A percentile compares a stretch with the other conserved stretches of the same genome.
These are phyloP conservation scores for Colletotrichum sp. DNA, from an alignment of 2,329 filamentous ascomycete genomes.

Conservation along the genomic window DNA sequence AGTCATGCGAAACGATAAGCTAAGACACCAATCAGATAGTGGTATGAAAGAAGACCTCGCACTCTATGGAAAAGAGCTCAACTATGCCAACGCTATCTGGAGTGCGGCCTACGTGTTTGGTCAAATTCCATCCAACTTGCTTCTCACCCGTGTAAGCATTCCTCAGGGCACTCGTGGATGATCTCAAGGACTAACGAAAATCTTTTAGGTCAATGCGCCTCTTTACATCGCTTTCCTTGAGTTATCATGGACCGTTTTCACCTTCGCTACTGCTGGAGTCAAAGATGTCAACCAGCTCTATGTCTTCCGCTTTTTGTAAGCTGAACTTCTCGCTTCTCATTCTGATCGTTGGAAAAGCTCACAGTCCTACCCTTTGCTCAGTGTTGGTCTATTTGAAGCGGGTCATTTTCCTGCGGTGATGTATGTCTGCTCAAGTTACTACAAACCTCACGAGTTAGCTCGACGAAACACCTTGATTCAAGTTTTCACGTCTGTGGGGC, in stretches of 20 bases:
- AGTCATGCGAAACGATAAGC: background rate
- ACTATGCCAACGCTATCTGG: constrained; percentile 33
- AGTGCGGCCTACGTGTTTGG: constrained; percentile 34
- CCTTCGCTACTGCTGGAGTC: constrained; percentile 29
- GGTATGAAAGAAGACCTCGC: constrained; percentile 34
- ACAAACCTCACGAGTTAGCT: constrained; percentile 33
- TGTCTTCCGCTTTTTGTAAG: constrained; percentile 29
- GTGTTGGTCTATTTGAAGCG: constrained; percentile 32
- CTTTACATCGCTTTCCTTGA: constrained; percentile 28
- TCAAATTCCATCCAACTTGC: constrained; percentile 31
- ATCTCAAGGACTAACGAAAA: fast-evolving
- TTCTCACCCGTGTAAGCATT: constrained; percentile 25
- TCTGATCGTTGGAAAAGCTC: background rate
- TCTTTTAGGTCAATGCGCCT: constrained; percentile 24
- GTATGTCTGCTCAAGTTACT: constrained; percentile 33
- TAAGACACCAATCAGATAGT: constrained; percentile 22
- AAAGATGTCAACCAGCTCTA: constrained; percentile 28
- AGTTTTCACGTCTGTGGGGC: constrained; percentile 28
- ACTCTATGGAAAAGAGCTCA: constrained; percentile 34
- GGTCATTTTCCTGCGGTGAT: constrained; percentile 33
- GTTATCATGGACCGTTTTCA: constrained; percentile 28
- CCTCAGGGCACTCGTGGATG: background rate
- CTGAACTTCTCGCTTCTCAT: background rate
- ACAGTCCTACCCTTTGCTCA: background rate
- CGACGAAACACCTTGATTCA: constrained; percentile 32